Base-by-base conservation (phyloP, 129 eudicot genomes). In the Chrysanthemum seticuspe region DNA sequence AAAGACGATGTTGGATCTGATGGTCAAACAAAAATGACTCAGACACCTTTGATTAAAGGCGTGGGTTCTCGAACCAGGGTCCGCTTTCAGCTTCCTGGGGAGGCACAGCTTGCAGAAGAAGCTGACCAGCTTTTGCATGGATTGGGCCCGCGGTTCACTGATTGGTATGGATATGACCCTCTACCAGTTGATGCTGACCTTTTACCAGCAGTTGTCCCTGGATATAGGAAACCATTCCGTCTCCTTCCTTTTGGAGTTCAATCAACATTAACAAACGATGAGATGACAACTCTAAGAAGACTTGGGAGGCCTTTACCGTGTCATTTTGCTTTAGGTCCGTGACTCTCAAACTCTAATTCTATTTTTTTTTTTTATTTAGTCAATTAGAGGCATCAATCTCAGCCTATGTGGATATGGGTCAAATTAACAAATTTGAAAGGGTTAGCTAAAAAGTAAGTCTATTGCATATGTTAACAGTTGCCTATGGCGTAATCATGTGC, bases 161-260 rank as follows among this genome's bases (percentile, higher is more conserved):
- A 90, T 86, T 94, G 99, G 97, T 94, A 90, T 83, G 96, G 99
- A 21, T 86, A 83, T 74, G 93, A 94, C 51, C 99, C 99, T 11
- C 62, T 84, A 67, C 99, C 99, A 19, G 87, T 94, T 86, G 99
- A 94, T 83, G 97, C 89, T 34, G 99, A 94, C 83, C 96, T 90
- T 83, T 83, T 94, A 67, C 99, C 99, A 70, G 99, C 97, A 53
- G 62, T 83, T 65, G 85, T 88, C 78, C 85, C 91, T 69, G 91
- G 94, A 34, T 90, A 81, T 83, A 82, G 84, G 74, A 90, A 76
- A 77, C 99, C 96, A 10, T 94, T 90, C 55, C 89, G 99, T 55
- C 92, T 94, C 44, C 99, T 94, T 77, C 99, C 99, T 0, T 94
- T 87, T 84, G 97, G 97, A 67, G 89, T 94, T 62, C 84, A 82